Evolutionary conservation across 2,329 filamentous ascomycete genomes (phyloP), one percentile per base, ranked within the genome.

Genomic region (Scedosporium aurantiacum): DNA sequence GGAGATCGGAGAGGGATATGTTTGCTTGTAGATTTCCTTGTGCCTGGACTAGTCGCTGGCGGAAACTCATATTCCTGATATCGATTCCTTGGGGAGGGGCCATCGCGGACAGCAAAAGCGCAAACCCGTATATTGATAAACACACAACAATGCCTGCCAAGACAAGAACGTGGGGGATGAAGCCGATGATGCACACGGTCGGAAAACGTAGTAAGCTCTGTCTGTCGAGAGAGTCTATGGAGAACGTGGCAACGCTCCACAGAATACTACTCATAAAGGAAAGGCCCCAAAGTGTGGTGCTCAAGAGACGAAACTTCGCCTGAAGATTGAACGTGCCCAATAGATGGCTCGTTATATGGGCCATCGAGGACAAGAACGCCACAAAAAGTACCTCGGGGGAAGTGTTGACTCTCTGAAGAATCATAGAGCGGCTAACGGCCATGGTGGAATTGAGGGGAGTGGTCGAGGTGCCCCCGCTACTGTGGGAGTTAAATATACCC

Each of bases 21-120:
- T 94, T 94, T 2, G 92, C 92, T 73, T 97, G 92, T 80, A 97
- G 88, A 66, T 97, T 97, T 57, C 83, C 83, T 69, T 95, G 91
- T 0, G 93, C 92, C 58, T 83, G 79, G 1, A 74, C 70, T 27
- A 96, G 76, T 56, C 91, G 82, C 67, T 90, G 83, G 43, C 74
- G 70, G 61, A 85, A 78, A n/a, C 18, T 43, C 16, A 28, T 5
- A 23, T 7, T 18, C n/a, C 27, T 21, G 7, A 10, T 40, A 68
- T 69, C 41, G 16, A 23, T 21, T 18, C 27, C 43, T 1, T 65
- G 63, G 7, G 73, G 70, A 2, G 71, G 70, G 1, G 70, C 69
- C 5, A 74, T 59, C 16, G 89, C 88, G 0, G 91, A 93, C 5
- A 97, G 79, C 0, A 87, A 62, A 28, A 97, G 76, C 2, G 93